phyloP scores from a whole-genome alignment of 2,329 filamentous ascomycete species.

The Fusarium papillatum region DNA sequence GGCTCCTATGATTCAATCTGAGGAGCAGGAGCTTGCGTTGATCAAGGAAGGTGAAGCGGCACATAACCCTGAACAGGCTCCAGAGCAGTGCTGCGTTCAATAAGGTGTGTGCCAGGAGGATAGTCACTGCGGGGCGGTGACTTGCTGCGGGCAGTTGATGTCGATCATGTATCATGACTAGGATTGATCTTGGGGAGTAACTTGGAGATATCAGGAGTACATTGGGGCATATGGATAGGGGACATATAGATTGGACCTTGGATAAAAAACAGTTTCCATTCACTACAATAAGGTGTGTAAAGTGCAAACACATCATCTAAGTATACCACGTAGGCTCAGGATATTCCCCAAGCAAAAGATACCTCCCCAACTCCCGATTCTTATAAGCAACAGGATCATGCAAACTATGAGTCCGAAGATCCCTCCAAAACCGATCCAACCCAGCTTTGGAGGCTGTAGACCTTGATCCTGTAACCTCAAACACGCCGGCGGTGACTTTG shows the following conservation, averaged over 20 bases:
- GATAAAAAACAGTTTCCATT: neutral
- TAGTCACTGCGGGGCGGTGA: neutral
- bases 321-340: slow-evolving; percentile 75
- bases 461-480: slow-evolving; percentile 73
- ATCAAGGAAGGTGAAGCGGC: neutral
- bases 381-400: slow-evolving; percentile 79
- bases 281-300: neutral
- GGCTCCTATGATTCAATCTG: slow-evolving; percentile 5
- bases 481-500: slow-evolving; percentile 70
- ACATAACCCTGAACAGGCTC: neutral
- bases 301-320: slow-evolving; percentile 39
- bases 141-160: neutral
- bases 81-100: slow-evolving; percentile 33
- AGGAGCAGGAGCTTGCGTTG: slow-evolving; percentile 6
- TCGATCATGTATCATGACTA: neutral
- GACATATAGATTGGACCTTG: neutral
- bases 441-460: slow-evolving; percentile 70
- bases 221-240: neutral
- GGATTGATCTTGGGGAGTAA: neutral
- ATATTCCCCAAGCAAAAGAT: slow-evolving; percentile 66
- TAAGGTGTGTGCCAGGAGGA: neutral
- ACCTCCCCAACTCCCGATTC: slow-evolving; percentile 72
- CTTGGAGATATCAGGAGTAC: neutral
- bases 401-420: slow-evolving; percentile 74
- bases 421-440: slow-evolving; percentile 75